phyloP scores from a whole-genome alignment of 78 protist species.

The Dictyostelium firmibasis region DNA sequence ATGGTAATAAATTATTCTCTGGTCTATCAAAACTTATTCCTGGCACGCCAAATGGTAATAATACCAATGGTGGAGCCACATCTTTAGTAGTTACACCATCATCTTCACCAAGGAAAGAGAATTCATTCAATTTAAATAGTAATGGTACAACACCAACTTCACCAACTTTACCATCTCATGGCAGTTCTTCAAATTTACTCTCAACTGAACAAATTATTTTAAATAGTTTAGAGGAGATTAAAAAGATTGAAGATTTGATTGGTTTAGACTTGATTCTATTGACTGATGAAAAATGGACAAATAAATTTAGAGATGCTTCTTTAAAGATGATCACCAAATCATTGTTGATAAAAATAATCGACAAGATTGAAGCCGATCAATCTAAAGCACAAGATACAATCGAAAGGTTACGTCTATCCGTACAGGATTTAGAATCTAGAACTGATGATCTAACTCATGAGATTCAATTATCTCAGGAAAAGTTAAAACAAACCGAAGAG shows the following conservation, averaged over 20 bases:
- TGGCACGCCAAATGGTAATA: background rate
- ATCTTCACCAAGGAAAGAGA: background rate
- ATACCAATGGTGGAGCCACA: background rate
- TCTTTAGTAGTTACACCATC: background rate
- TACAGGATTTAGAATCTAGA: slow-evolving; percentile 12
- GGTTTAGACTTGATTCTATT: slow-evolving; percentile 30
- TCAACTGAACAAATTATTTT: slow-evolving; percentile 48
- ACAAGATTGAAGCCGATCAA: slow-evolving; percentile 19
- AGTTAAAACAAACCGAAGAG: background rate
- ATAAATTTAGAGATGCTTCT: slow-evolving; percentile 7
- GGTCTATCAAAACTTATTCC: slow-evolving; percentile 36
- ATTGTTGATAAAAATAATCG: slow-evolving; percentile 3
- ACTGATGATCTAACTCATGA: slow-evolving; percentile 31
- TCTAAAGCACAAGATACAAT: background rate
- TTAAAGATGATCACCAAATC: slow-evolving; percentile 10
- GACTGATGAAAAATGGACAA: slow-evolving; percentile 44
- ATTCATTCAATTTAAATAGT: background rate
- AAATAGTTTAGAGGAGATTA: slow-evolving; percentile 23
- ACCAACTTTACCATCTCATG: background rate
- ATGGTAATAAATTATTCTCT: slow-evolving; percentile 20
- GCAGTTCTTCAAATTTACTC: background rate
- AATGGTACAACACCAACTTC: background rate
- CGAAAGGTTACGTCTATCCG: background rate
- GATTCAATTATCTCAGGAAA: background rate
- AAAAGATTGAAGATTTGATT: slow-evolving; percentile 14